A percentile compares a stretch with the other conserved stretches of the same genome.
These are phyloP conservation scores for Colletotrichum destructivum DNA, from an alignment of 2,329 filamentous ascomycete genomes.

Conservation along the genomic window DNA sequence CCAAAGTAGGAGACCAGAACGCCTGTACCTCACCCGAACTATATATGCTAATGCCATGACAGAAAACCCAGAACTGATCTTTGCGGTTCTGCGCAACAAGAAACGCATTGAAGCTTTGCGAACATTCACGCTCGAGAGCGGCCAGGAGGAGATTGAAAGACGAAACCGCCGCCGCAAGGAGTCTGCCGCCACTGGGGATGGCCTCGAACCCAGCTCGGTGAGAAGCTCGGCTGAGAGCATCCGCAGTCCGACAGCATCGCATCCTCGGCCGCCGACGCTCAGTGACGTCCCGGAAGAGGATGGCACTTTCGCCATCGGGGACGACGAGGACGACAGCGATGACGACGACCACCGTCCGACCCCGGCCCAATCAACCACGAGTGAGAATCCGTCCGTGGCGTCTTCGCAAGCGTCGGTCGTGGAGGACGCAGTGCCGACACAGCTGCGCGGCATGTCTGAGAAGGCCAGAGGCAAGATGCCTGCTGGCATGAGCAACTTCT, in stretches of 20 bases:
- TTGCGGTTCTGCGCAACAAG: constrained; percentile 82
- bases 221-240: constrained; percentile 78
- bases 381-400: constrained; percentile 74
- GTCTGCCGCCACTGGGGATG: constrained; percentile 64
- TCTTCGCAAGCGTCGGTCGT: constrained; percentile 77
- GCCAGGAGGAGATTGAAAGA: constrained; percentile 90
- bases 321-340: constrained; percentile 77
- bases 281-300: constrained; percentile 80
- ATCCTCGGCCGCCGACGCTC: constrained; percentile 69
- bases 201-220: constrained; percentile 63
- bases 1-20: constrained; percentile 69
- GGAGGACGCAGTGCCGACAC: constrained; percentile 86
- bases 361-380: constrained; percentile 75
- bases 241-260: constrained; percentile 71
- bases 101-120: constrained; percentile 89
- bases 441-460: constrained; percentile 94
- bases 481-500: constrained; percentile 85
- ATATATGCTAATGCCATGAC: constrained; percentile 2
- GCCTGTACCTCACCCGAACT: neutral
- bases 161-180: constrained; percentile 81
- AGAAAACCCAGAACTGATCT: constrained; percentile 88
- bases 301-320: constrained; percentile 88
- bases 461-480: constrained; percentile 98
- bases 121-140: constrained; percentile 91
- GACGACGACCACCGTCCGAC: constrained; percentile 70